Evolutionary conservation across 306 rosid species (phyloP).

Genomic region (Lotus japonicus): DNA sequence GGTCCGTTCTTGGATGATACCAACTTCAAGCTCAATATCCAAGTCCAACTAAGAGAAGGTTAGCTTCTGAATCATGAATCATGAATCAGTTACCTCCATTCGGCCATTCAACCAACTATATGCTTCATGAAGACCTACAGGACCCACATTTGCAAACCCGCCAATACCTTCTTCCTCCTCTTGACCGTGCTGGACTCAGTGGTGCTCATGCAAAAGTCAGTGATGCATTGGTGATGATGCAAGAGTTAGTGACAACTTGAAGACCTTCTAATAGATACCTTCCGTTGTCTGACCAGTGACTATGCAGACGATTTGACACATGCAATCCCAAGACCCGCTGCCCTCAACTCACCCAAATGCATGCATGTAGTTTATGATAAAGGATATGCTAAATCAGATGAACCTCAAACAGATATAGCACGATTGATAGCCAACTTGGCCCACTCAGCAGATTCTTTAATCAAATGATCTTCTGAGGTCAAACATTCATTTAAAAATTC

Average conservation of each 20-base stretch:
- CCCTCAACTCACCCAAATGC: conserved; percentile 62
- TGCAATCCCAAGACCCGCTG: conserved; percentile 58
- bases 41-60: conserved; percentile 15
- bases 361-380: conserved; percentile 56
- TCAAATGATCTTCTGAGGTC: conserved; percentile 82
- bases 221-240: conserved; percentile 76
- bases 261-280: conserved; percentile 46
- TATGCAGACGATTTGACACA: conserved; percentile 53
- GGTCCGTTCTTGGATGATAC: conserved; percentile 2
- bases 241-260: conserved; percentile 82
- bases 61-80: conserved; percentile 17
- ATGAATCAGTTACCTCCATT: conserved; percentile 23
- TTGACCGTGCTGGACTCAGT: conserved; percentile 41
- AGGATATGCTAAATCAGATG: conserved; percentile 34
- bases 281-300: conserved; percentile 46
- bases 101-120: conserved; percentile 23
- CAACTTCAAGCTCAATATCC: conserved; percentile 19
- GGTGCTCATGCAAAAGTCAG: conserved; percentile 76
- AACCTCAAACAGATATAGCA: conserved; percentile 75
- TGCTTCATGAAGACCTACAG: conserved; percentile 23
- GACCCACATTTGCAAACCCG: conserved; percentile 33
- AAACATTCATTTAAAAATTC: conserved; percentile 79
- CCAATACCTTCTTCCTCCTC: conserved; percentile 53
- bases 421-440: conserved; percentile 88
- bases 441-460: conserved; percentile 94